Conservation (phyloP, 2,329 filamentous ascomycete genomes). For the Pseudocercospora macadamiae region DNA sequence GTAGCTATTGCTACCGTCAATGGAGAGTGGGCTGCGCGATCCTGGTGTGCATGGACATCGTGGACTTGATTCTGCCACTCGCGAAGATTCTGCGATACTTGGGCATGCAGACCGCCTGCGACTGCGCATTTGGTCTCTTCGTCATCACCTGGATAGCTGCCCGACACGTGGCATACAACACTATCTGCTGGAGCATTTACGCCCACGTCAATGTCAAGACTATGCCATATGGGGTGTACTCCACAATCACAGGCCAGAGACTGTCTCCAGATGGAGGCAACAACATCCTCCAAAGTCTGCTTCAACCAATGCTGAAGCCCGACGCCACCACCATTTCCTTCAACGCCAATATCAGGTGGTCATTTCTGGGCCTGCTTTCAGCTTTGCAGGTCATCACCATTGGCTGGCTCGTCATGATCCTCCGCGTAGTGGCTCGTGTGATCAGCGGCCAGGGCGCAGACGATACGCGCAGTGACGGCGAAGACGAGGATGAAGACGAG, state of each 20-base stretch:
- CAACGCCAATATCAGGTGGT: conserved; percentile 71
- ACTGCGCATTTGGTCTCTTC: conserved; percentile 81
- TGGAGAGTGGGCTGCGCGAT: conserved; percentile 88
- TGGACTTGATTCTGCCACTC: conserved; percentile 78
- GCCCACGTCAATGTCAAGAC: conserved; percentile 60
- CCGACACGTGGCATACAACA: conserved; percentile 78
- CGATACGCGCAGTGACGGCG: conserved; percentile 84
- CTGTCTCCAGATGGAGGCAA: conserved; percentile 55
- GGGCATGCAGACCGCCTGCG: conserved; percentile 74
- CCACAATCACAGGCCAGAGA: conserved; percentile 55
- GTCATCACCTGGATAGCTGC: conserved; percentile 81
- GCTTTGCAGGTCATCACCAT: conserved; percentile 79
- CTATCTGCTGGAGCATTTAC: conserved; percentile 82
- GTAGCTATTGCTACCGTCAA: conserved; percentile 84
- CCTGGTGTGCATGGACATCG: conserved; percentile 88
- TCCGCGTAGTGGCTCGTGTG: conserved; percentile 79
- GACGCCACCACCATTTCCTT: conserved; percentile 75
- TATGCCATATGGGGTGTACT: conserved; percentile 73
- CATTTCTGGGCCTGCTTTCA: conserved; percentile 76
- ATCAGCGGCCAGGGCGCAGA: conserved; percentile 76
- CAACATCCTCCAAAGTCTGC: conserved; percentile 59
- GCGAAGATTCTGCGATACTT: conserved; percentile 95
- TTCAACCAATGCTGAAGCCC: conserved; percentile 73
- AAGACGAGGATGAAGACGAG: conserved; percentile 71
- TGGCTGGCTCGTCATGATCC: conserved; percentile 88